Evolutionary conservation across 257 asterid species (phyloP), one percentile per base, ranked within the genome.

Genomic region (Solanum arcanum): DNA sequence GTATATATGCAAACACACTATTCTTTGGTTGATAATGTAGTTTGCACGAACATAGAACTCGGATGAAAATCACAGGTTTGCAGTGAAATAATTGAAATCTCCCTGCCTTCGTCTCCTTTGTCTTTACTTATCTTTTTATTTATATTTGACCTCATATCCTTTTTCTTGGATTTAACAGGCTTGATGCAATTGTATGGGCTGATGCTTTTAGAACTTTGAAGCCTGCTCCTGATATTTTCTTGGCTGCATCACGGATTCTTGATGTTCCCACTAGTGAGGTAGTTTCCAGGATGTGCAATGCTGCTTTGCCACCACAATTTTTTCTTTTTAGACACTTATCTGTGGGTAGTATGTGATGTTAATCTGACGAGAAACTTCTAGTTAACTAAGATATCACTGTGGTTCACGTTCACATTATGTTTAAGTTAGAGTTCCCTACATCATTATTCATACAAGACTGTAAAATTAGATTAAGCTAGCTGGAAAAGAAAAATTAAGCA

Each of bases 171-270:
- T 49, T 87, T 56, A 73, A 87, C 94, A 97, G 99, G 98, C 94
- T 97, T 92, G 98, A 94, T 89, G 97, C 98, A 77, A 92, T 97
- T 90, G 99, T 97, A 83, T 95, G 98, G 44, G 99, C 98, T 49
- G 98, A 97, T 89, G 95, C 98, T 87, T 95, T 97, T 89, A 94
- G 94, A 90, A 97, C 94, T 89, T 91, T 97, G 94, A 97, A 97
- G 90, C 98, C 98, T 86, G 98, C 98, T 88, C 99, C 99, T 59
- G 98, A 97, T 90, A 97, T 97, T 89, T 97, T 97, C 91, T 91
- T 97, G 92, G 95, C 98, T 21, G 99, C 98, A 78, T 93, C 99
- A 87, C 93, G 90, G 86, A 90, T 86, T 90, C 90, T 97, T 92
- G 95, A 93, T 87, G 98, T 97, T 84, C 94, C 98, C n/a, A 80